Evolutionary conservation across 208 protist genomes (phyloP).

Genomic region (Crithidia fasciculata): DNA sequence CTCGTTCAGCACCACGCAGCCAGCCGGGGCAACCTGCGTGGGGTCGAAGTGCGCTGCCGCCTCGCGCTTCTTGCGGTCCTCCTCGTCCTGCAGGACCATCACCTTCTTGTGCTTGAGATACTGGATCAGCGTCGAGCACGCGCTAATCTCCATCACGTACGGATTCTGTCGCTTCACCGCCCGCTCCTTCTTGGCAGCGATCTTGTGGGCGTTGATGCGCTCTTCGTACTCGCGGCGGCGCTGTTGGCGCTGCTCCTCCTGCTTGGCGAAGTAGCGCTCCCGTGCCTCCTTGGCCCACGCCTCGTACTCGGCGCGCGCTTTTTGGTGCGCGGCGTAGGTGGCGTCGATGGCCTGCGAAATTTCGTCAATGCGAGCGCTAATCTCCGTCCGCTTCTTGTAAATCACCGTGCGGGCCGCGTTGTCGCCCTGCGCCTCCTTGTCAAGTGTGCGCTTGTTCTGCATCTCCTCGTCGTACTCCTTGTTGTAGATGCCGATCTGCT

Average conservation of each 20-base stretch:
- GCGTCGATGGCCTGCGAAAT: constrained; percentile 64
- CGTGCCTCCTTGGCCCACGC: constrained; percentile 67
- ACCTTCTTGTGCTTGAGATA: constrained; percentile 75
- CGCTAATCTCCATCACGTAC: constrained; percentile 60
- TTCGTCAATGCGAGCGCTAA: constrained; percentile 41
- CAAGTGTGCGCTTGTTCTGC: constrained; percentile 54
- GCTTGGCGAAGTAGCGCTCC: constrained; percentile 60
- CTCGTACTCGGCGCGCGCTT: constrained; percentile 56
- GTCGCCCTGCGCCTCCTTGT: constrained; percentile 50
- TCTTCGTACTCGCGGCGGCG: constrained; percentile 55
- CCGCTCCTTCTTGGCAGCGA: constrained; percentile 53
- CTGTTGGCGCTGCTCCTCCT: constrained; percentile 64
- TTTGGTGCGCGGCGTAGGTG: constrained; percentile 46
- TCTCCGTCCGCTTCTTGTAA: constrained; percentile 61
- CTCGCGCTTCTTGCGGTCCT: constrained; percentile 44
- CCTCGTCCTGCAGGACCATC: constrained; percentile 69
- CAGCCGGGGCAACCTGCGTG: constrained; percentile 48
- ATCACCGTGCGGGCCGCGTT: constrained; percentile 48
- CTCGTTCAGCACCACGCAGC: constrained; percentile 74
- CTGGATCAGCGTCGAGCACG: constrained; percentile 57
- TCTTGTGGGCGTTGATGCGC: constrained; percentile 59
- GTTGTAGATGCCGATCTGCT: constrained; percentile 72
- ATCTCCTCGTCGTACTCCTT: constrained; percentile 61
- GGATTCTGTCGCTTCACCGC: constrained; percentile 68
- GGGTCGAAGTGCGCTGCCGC: constrained; percentile 77